Base-by-base conservation (phyloP, 2,329 filamentous ascomycete species). In the Penicillium aurantiogriseum region DNA sequence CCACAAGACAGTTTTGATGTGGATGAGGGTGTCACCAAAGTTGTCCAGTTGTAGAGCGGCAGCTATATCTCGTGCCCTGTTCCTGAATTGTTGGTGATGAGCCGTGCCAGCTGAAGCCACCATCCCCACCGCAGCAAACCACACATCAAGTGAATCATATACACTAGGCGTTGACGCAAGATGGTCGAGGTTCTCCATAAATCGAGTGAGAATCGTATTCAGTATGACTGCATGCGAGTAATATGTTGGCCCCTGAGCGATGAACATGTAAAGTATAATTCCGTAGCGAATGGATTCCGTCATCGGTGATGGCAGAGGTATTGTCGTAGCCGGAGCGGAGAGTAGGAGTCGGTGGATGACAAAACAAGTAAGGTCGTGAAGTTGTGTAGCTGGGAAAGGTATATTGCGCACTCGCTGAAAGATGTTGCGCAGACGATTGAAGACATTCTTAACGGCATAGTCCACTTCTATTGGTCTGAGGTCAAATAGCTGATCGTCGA, bases 301-400 rank as follows among this genome's bases (percentile, higher is more conserved):
- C 2, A 72, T 63, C 2, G 68, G 58, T 25, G 68, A 65, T 9
- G 57, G 48, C 4, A 23, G 35, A 1, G 51, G 3, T 3, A 55
- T 43, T 1, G 40, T 31, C 2, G 50, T 23, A 2, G 54, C 44
- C 0, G 60, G 47, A 3, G 35, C 35, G 13, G 59, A 59, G 8
- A 63, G 60, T 19, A 85, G 58, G 1, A 85, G 72, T 23, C 76
- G 75, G 57, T 85, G 83, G 0, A 85, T 68, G 23, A 81, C 77
- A 60, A 82, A 85, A 50, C 80, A 83, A 6, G 81, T 80, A 1
- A 85, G 70, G 54, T 85, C 83, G 56, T 85, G 83, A 0, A 85
- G 75, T 45, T 76, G 72, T 0, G 79, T 80, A 0, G 71, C 70
- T 1, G 77, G 60, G 5, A 69, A 61, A 3, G 62, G 59, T 25